Evolutionary conservation across 495 filamentous ascomycete species (phyloP), one percentile per base, ranked within the genome.

Genomic region (Penicillium egyptiacum): DNA sequence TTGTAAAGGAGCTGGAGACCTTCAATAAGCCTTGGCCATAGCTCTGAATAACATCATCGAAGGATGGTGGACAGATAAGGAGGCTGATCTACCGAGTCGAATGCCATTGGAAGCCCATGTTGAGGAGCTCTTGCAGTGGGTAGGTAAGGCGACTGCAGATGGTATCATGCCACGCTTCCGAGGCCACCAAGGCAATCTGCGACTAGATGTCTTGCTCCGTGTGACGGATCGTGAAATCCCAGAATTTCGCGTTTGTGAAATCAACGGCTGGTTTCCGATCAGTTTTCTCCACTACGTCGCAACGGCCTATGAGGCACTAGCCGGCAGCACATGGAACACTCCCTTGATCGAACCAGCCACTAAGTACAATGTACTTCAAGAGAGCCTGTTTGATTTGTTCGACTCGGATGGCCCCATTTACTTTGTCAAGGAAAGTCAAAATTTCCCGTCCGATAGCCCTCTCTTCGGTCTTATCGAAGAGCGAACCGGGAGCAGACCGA

Each of bases 41-140:
- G 74, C 70, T 2, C n/a, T 74, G 26, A 54, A 53, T 8, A 50
- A 70, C n/a, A 74, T 77, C 39, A 63, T 77, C 11, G 56, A 66
- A 19, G 59, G 71, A 53, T 77, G 75, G 75, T 76, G 71, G 69
- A 67, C 55, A 5, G 70, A 71, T 10, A 59, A 50, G 4, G 53
- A 70, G 16, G 68, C 70, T 3, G 37, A 57, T n/a, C 67, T 76
- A 39, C 66, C 63, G 19, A 35, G 45, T 26, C 48, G 68, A 11
- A 75, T 77, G 62, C 74, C 75, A 5, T 43, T 74, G 31, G 65
- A 70, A 40, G 31, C 54, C 4, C 62, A 64, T 23, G 60, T 72
- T 19, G 71, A 73, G 41, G 59, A 63, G 10, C 60, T 75, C 1
- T 7, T 53, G 14, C 17, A 60, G 57, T 60, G 60, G 61, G 14